Evolutionary conservation across 148 eudicot genomes (phyloP), one percentile per base, ranked within the genome.

Genomic region (Rhododendron mucronatum): DNA sequence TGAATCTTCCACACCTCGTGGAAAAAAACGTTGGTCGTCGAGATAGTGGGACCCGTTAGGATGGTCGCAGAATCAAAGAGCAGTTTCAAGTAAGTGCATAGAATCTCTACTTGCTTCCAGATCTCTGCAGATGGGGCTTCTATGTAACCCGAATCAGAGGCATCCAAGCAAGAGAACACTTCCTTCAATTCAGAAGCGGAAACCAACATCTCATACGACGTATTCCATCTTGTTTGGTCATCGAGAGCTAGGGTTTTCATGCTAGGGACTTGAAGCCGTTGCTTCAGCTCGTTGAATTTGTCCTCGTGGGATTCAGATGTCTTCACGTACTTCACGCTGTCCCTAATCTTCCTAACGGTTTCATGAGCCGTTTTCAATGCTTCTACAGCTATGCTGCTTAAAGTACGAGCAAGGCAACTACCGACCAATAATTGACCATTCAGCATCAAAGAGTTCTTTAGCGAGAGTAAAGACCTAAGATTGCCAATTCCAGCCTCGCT

Each of bases 1-100:
- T 96, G 96, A 76, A 94, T 92, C 90, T 96, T 96, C 98, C 98
- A 96, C 7, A 91, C 95, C 87, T 96, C 99, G 51, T 96, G 99
- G 89, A 93, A 96, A 86, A 95, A 96, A 7, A 88, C 87, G 59
- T 95, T 93, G 11, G 96, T 92, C 23, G 96, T 91, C 5, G 88
- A 94, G 44, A 86, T 77, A n/a, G 79, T 82, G 33, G 91, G 85
- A n/a, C 88, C 35, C 20, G 90, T 86, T n/a, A 96, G 91, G 84
- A 92, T 84, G 80, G 85, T 90, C 1, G 96, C 98, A 0, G 99
- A 92, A 76, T 92, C 98, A 26, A 89, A 91, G 20, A 96, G 87
- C 30, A 92, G 94, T 79, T 95, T 93, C 84, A 96, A 91, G 89
- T 84, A 93, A 41, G 89, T 85, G 83, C 93, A 92, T 18, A 96